Percentiles rank a stretch among this genome's conserved stretches.
These are phyloP conservation scores for Aspergillus ibericus DNA, from an alignment of 2,329 filamentous ascomycete species.

Conservation along the genomic window DNA sequence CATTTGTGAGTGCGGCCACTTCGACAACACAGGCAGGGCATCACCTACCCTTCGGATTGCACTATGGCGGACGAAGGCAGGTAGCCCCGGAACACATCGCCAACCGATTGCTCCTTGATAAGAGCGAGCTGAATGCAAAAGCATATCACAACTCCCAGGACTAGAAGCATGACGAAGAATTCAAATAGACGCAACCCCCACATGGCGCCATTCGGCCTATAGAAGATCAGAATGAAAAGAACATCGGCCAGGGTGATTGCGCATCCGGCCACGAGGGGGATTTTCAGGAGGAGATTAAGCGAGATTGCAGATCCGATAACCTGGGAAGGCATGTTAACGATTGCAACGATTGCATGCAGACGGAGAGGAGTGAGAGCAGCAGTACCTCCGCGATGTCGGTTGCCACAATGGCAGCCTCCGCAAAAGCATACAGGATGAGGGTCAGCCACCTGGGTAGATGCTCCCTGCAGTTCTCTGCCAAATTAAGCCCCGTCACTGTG, in stretches of 20 bases:
- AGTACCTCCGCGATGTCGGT: constrained; percentile 68
- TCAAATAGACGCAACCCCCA: constrained; percentile 54
- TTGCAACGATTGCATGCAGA: not conserved
- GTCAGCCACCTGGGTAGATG: constrained; percentile 68
- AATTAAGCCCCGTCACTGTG: constrained; percentile 66
- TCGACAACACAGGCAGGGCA: not conserved
- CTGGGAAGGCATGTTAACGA: constrained; percentile 26
- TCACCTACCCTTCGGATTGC: constrained; percentile 50
- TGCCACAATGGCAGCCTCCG: constrained; percentile 68
- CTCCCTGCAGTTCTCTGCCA: constrained; percentile 65
- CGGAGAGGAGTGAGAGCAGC: not conserved
- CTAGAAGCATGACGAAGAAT: constrained; percentile 54
- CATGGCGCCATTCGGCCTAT: constrained; percentile 54
- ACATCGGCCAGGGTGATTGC: constrained; percentile 59
- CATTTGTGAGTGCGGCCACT: constrained; percentile 5
- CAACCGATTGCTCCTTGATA: constrained; percentile 50
- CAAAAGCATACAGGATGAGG: constrained; percentile 60
- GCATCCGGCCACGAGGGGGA: constrained; percentile 57
- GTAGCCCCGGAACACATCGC: constrained; percentile 56
- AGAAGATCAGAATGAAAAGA: constrained; percentile 58
- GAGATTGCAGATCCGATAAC: constrained; percentile 60
- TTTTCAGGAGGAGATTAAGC: constrained; percentile 54
- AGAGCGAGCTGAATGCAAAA: constrained; percentile 59
- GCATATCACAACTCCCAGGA: constrained; percentile 57
- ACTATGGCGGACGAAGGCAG: constrained; percentile 56